phyloP scores from a whole-genome alignment of 208 protist species.

The Leishmania tropica region DNA sequence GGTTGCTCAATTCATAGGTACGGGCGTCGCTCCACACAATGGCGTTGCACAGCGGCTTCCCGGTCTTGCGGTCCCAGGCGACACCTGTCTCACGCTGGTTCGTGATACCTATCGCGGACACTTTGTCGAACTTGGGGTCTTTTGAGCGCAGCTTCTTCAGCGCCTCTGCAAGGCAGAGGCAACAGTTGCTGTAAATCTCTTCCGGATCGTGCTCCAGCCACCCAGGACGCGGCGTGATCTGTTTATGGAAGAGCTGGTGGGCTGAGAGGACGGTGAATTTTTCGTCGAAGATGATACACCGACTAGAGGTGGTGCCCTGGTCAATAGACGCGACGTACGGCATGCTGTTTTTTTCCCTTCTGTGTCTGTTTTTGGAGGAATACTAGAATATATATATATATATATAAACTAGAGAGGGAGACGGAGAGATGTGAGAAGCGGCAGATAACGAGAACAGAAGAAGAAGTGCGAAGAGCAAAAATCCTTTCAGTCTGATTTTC shows the following conservation, averaged over 20 bases:
- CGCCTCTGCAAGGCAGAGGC: slow-evolving; percentile 76
- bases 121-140: slow-evolving; percentile 43
- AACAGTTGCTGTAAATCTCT: slow-evolving; percentile 88
- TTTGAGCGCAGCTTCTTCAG: slow-evolving; percentile 47
- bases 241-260: slow-evolving; percentile 83
- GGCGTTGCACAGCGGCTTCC: slow-evolving; percentile 95
- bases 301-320: slow-evolving; percentile 95
- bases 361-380: not conserved
- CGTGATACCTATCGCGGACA: slow-evolving; percentile 95
- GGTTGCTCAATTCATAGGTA: slow-evolving; percentile 59
- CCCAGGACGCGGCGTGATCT: slow-evolving; percentile 84
- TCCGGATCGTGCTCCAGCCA: slow-evolving; percentile 97
- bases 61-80: slow-evolving; percentile 97
- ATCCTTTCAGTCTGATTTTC: too few relatives aligned
- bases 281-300: slow-evolving; percentile 94
- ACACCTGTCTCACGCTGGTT: slow-evolving; percentile 99
- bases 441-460: not conserved
- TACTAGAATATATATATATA: not conserved
- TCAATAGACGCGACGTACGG: slow-evolving; percentile 91
- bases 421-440: not conserved
- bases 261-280: slow-evolving; percentile 53
- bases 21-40: slow-evolving; percentile 95
- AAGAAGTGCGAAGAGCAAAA: not conserved
- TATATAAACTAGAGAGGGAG: not conserved
- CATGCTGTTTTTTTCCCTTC: slow-evolving; percentile 36